Percentiles rank a stretch among this genome's conserved stretches.
phyloP scores from a whole-genome alignment of 148 eudicot genomes.

The Rhododendron williamsianum region DNA sequence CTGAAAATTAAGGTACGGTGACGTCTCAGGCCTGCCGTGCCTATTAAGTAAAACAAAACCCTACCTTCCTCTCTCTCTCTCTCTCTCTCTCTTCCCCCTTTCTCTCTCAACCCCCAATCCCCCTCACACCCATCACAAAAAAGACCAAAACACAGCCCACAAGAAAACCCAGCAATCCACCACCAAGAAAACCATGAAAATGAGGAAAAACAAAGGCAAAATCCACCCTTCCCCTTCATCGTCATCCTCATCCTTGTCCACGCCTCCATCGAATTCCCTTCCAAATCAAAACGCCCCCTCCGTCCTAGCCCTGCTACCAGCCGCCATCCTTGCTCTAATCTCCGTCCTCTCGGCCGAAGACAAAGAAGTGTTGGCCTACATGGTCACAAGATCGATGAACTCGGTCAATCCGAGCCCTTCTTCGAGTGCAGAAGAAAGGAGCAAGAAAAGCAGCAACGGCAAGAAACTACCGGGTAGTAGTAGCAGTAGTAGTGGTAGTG shows the following conservation, averaged over 20 bases:
- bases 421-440: conserved; percentile 11
- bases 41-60: not conserved
- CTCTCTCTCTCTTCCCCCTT: not conserved
- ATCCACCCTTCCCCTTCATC: conserved; percentile 53
- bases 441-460: not conserved
- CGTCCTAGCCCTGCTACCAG: conserved; percentile 48
- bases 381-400: conserved; percentile 52
- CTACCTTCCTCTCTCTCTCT: not conserved
- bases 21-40: not conserved
- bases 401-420: conserved; percentile 14
- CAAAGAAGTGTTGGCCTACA: conserved; percentile 53
- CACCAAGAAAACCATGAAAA: conserved; percentile 29
- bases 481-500: no score
- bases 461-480: not conserved
- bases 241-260: not conserved
- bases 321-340: conserved; percentile 43
- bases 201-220: conserved; percentile 65
- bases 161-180: not conserved
- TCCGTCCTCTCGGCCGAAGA: conserved; percentile 54
- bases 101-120: not conserved
- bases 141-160: not conserved
- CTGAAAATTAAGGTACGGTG: not conserved
- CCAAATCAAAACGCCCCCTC: conserved; percentile 19
- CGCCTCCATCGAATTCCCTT: not conserved
- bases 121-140: not conserved